Base-by-base conservation (phyloP, 2,329 filamentous ascomycete species). In the Simplicillium sp. region DNA sequence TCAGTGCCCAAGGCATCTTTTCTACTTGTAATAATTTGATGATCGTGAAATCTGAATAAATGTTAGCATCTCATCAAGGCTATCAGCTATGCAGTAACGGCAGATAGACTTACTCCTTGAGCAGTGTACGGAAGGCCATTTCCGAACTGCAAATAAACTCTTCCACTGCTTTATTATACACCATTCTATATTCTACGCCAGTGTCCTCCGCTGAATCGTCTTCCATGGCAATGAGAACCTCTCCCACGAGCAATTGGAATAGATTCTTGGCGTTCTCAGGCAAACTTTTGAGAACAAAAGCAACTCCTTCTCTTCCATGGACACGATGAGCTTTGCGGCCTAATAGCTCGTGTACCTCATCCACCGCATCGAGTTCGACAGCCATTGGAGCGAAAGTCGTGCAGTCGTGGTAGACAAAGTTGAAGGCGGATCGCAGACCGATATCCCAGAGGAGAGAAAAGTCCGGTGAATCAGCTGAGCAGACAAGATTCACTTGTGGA, bases 81-180 rank as follows among this genome's bases (percentile, higher is more conserved):
- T 9, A 3, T 3, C 16, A 29, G 29, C 20, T 14, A 20, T 16
- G 43, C 37, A 41, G 17, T 15, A 15, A 9, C 9, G 34, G n/a
- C 14, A 33, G 14, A 35, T 38, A 36, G 29, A 64, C 78, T 47
- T 62, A 92, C 75, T 98, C 92, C 65, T 97, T 97, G 47, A 98
- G 64, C 56, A 98, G 60, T 18, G 89, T 95, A 45, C 92, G 75
- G 66, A 97, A 97, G 46, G 87, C 88, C 75, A 97, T 88, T 65
- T 97, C 92, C 45, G 85, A 95, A 51, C 86, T 92, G 59, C 90
- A 96, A 38, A 98, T 92, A 60, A 98, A 97, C 56, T 95, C 88
- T 62, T 96, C 89, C 5, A 90, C 84, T 3, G 92, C 89, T 66
- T 95, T 96, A 58, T 94, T 88, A 56, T 97, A 98, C 48, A 98